Conservation (phyloP, 192 early-diverging fungal species). For the Gorgonomyces haynaldii region DNA sequence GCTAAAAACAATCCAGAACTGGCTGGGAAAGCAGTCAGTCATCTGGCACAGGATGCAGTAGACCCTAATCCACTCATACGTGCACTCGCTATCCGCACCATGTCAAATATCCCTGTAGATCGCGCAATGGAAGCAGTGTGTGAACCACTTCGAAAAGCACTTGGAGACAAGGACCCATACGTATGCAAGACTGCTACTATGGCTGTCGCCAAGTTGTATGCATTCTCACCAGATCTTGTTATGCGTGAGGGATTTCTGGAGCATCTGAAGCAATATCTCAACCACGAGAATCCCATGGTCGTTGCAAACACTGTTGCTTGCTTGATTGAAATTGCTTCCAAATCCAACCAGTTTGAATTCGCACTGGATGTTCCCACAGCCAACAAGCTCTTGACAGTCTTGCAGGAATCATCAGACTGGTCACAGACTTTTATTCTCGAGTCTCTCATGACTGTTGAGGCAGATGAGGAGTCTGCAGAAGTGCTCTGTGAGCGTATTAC, state of each 20-base stretch:
- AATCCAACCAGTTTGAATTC: conserved; percentile 74
- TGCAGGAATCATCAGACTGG: conserved; percentile 98
- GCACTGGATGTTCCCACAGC: conserved; percentile 74
- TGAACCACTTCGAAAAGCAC: conserved; percentile 68
- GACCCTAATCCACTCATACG: conserved; percentile 91
- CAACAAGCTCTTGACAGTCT: conserved; percentile 79
- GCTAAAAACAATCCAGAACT: conserved; percentile 87
- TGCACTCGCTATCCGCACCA: conserved; percentile 90
- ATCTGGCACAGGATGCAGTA: conserved; percentile 54
- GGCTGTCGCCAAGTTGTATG: conserved; percentile 85
- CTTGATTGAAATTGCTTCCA: conserved; percentile 86
- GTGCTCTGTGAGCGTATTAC: conserved; percentile 80
- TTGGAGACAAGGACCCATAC: conserved; percentile 87
- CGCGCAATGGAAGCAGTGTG: conserved; percentile 74
- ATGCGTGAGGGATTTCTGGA: conserved; percentile 85
- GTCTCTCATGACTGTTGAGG: conserved; percentile 81
- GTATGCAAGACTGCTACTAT: conserved; percentile 94
- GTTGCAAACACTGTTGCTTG: conserved; percentile 93
- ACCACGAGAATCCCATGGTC: conserved; percentile 89
- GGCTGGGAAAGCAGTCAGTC: conserved; percentile 69
- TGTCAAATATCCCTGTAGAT: conserved; percentile 93
- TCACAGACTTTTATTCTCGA: conserved; percentile 91
- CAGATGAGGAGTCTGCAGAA: conserved; percentile 80
- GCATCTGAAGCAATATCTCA: conserved; percentile 70
- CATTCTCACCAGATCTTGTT: conserved; percentile 75